Evolutionary conservation across 2,329 filamentous ascomycete species (phyloP).

Genomic region (Talaromyces sp.): DNA sequence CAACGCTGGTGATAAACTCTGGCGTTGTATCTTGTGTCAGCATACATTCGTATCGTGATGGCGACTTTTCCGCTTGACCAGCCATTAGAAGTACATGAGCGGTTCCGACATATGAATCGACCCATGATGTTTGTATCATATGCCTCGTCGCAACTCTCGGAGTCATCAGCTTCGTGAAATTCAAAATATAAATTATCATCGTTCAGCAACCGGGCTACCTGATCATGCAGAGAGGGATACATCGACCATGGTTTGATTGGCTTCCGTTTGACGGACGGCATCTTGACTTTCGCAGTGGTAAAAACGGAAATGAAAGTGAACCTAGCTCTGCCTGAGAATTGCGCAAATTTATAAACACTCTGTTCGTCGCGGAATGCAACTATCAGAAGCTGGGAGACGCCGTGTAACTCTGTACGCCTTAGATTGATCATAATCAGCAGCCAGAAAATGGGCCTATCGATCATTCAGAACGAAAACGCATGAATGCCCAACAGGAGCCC

Average conservation of each 20-base stretch:
- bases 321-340: too few relatives aligned
- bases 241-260: not conserved
- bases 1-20: constrained; percentile 42
- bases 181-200: constrained; percentile 24
- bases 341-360: too few relatives aligned
- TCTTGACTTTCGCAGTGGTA: too few relatives aligned
- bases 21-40: constrained; percentile 35
- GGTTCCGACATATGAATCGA: constrained; percentile 33
- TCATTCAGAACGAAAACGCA: too few relatives aligned
- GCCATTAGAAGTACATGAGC: constrained; percentile 21
- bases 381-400: too few relatives aligned
- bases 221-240: constrained; percentile 8
- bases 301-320: not conserved
- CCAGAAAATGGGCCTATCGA: too few relatives aligned
- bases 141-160: constrained; percentile 16
- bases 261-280: not conserved
- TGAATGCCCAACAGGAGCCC: too few relatives aligned
- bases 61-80: constrained; percentile 40
- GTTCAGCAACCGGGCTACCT: constrained; percentile 25
- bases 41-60: constrained; percentile 40
- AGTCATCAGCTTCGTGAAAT: constrained; percentile 27
- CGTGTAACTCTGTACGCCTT: too few relatives aligned
- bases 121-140: constrained; percentile 41
- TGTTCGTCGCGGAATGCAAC: too few relatives aligned
- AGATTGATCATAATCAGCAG: too few relatives aligned